Percentiles rank a stretch among this genome's conserved stretches.
These are phyloP conservation scores for Penicillium sp. DNA, from an alignment of 2,329 filamentous ascomycete species.

Conservation along the genomic window DNA sequence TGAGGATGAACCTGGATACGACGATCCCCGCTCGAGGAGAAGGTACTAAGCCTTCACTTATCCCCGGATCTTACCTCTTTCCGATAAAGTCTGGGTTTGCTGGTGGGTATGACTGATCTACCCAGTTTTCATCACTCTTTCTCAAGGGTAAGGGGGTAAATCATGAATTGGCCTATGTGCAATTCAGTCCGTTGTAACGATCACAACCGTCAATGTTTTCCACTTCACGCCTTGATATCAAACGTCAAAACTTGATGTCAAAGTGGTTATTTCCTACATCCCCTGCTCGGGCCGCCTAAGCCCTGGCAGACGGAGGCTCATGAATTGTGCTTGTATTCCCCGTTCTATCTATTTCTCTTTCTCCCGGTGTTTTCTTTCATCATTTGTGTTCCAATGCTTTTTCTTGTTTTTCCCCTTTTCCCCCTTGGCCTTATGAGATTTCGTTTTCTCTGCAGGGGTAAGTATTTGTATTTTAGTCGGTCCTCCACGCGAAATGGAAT, in stretches of 20 bases:
- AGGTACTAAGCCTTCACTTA: conserved; percentile 43
- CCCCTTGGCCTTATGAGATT: conserved; percentile 14
- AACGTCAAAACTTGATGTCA: background rate
- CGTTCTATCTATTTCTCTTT: conserved; percentile 21
- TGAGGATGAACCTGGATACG: conserved; percentile 64
- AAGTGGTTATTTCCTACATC: background rate
- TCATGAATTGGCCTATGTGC: conserved; percentile 13
- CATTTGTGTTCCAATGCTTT: conserved; percentile 16
- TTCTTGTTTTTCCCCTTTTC: conserved; percentile 27
- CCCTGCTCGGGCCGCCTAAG: background rate
- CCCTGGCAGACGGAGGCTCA: conserved; percentile 3
- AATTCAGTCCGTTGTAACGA: conserved; percentile 25
- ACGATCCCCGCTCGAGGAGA: conserved; percentile 59
- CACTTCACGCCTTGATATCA: background rate
- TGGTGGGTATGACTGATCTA: conserved; percentile 39
- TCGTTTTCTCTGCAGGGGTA: conserved; percentile 26
- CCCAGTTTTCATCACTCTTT: conserved; percentile 21
- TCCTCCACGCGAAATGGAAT: conserved; percentile 8
- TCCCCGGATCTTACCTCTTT: conserved; percentile 11
- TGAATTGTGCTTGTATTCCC: conserved; percentile 16
- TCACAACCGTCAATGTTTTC: conserved; percentile 3
- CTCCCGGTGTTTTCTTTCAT: conserved; percentile 20
- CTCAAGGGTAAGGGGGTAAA: conserved; percentile 32
- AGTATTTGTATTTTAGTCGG: conserved; percentile 40
- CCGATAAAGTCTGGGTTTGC: conserved; percentile 28